Evolutionary conservation across 805 yeast species (phyloP), one percentile per base, ranked within the genome.

Genomic region (Teunomyces stri): DNA sequence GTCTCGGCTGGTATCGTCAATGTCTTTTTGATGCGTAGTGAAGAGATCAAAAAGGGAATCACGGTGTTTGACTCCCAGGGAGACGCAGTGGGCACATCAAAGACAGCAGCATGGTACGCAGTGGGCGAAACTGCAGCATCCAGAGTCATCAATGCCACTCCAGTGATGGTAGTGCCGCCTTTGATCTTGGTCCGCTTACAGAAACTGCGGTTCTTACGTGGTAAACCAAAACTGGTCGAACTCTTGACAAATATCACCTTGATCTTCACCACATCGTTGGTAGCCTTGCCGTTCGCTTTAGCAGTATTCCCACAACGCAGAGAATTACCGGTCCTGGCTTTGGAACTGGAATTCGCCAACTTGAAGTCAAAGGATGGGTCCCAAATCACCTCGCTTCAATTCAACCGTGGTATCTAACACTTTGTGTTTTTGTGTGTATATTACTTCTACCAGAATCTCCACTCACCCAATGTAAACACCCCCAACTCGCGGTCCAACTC

Each of bases 81-180:
- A 29, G 80, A 83, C 34, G 84, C 83, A 29, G 75, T 80, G 28
- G 82, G 84, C 51, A 74, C 72, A 25, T 90, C 97, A 5, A 83
- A 87, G 64, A 80, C 75, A 29, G 99, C 99, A 13, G 99, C 99
- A 0, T 61, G 81, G 42, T 77, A 84, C 51, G 99, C 99, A 0
- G 99, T 94, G 40, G 97, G 96, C 20, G 98, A 94, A 68, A 94
- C 99, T 9, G 98, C 97, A 2, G 82, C 91, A 28, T 87, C 96
- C 38, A 76, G 99, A 62, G 96, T 94, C 39, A 87, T 92, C 56
- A 94, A 90, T 59, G 97, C 98, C 13, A 87, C 99, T 0, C 99
- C 99, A 15, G 80, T 94, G 58, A 94, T 94, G 99, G 99, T 88
- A 16, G 66, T 94, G 5, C 99, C 99, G 1, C 97, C 99, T 2